Evolutionary conservation across 306 rosid species (phyloP).

Genomic region (Potentilla sterilis): DNA sequence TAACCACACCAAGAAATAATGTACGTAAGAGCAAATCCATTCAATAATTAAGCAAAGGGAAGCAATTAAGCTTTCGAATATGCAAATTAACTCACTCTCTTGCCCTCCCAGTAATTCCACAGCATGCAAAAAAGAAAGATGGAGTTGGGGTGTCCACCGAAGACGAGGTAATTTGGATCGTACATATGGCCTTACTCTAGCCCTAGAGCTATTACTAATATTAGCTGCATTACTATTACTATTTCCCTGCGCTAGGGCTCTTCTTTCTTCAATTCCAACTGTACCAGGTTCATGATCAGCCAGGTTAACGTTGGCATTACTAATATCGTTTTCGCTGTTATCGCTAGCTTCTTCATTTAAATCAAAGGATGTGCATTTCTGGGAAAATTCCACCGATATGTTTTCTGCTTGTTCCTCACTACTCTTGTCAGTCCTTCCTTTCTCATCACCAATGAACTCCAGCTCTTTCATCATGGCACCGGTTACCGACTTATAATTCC

Average conservation of each 20-base stretch:
- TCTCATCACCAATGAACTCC: neutral
- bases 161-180: slow-evolving; percentile 85
- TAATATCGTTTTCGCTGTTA: neutral
- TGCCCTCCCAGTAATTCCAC: slow-evolving; percentile 80
- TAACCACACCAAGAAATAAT: neutral
- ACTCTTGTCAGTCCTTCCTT: slow-evolving; percentile 2
- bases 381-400: slow-evolving; percentile 32
- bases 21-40: neutral
- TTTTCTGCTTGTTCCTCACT: neutral
- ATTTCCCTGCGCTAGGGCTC: neutral
- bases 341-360: slow-evolving; percentile 59
- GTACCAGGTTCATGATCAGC: neutral
- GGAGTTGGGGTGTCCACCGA: slow-evolving; percentile 91
- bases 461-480: slow-evolving; percentile 5
- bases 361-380: slow-evolving; percentile 53
- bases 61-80: too few species aligned
- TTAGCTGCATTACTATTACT: slow-evolving; percentile 12
- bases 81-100: slow-evolving; percentile 55
- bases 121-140: slow-evolving; percentile 70
- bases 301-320: neutral
- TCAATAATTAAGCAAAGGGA: neutral
- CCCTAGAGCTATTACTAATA: slow-evolving; percentile 7
- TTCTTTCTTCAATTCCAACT: neutral
- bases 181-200: slow-evolving; percentile 59
- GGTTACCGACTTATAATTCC: neutral